Evolutionary conservation across 1,284 basidiomycete species (phyloP), one percentile per base, ranked within the genome.

Genomic region (Heliocybe sulcata): DNA sequence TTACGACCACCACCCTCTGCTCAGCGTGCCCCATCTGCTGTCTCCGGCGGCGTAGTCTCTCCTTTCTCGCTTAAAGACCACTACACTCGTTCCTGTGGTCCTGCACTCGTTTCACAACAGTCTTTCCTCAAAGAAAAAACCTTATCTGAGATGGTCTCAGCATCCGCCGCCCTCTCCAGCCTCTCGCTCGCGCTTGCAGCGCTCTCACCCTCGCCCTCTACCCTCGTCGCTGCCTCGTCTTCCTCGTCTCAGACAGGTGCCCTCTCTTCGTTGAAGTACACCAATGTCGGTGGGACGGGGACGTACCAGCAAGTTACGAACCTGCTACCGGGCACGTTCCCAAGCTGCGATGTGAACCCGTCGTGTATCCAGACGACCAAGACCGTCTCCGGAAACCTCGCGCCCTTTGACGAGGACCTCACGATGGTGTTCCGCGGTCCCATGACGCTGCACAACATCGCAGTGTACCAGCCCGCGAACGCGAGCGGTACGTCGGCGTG

Each of bases 361-460:
- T 45, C 20, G 3, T 53, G 52, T 23, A 35, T 53, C 19, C 26
- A 53, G 35, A 10, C 9, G 11, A 42, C 52, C 16, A 53, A 53
- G 38, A 10, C 9, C 6, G 35, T 25, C 31, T 6, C 50, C 61
- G 63, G 64, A 35, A 62, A 60, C 42, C 65, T 69, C 33, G 66
- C 67, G n/a, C 67, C 67, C 26, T 69, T 69, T 51, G 58, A 67
- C 45, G 65, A 69, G 45, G 66, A 69, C 53, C 55, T 69, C 49
- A 69, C 66, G 0, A 45, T 67, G 25, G 63, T 60, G 38, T 65
- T 67, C 58, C 63, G 66, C n/a, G 67, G 66, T 3, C 66, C 67
- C n/a, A 60, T 67, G 59, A 63, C 58, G 49, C 35, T 69, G 6
- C 57, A 63, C 56, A 67, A 67, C 57, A 64, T 69, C 48, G 65